These are phyloP conservation scores for Obelidium mucronatum DNA, from an alignment of 192 early-diverging fungal genomes.

Conservation along the genomic window DNA sequence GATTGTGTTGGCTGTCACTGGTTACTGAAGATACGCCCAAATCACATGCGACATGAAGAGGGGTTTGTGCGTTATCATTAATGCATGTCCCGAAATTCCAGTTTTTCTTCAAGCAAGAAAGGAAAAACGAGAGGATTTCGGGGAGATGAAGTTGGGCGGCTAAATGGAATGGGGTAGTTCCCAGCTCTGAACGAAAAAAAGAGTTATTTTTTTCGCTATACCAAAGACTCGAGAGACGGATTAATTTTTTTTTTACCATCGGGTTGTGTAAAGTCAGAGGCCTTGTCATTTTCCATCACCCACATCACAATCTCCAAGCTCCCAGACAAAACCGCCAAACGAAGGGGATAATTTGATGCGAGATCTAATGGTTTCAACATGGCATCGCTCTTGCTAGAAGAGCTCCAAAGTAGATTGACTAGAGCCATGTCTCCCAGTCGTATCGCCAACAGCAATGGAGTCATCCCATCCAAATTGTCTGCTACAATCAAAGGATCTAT, in stretches of 20 bases:
- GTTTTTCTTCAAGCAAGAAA: not conserved
- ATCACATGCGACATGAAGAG: not conserved
- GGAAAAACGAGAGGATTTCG: slow-evolving; percentile 1
- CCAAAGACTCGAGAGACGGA: too few relatives aligned
- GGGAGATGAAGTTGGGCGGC: not conserved
- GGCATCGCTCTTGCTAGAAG: not conserved
- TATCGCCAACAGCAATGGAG: not conserved
- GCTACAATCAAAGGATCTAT: not conserved
- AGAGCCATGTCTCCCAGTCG: not conserved
- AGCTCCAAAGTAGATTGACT: not conserved
- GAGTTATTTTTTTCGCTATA: not conserved
- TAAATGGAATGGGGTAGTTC: slow-evolving; percentile 1
- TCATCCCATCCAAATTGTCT: not conserved
- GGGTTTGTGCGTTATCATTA: not conserved
- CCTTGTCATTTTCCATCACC: not conserved
- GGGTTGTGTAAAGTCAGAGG: not conserved
- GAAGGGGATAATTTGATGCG: not conserved
- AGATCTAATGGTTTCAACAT: not conserved
- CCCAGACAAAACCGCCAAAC: not conserved
- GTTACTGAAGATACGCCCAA: not conserved
- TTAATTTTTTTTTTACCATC: not conserved
- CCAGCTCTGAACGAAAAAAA: not conserved
- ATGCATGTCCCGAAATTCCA: not conserved
- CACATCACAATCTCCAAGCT: not conserved
- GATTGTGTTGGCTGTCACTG: not conserved